phyloP scores from a whole-genome alignment of 306 rosid species.

The Acacia melanoxylon region DNA sequence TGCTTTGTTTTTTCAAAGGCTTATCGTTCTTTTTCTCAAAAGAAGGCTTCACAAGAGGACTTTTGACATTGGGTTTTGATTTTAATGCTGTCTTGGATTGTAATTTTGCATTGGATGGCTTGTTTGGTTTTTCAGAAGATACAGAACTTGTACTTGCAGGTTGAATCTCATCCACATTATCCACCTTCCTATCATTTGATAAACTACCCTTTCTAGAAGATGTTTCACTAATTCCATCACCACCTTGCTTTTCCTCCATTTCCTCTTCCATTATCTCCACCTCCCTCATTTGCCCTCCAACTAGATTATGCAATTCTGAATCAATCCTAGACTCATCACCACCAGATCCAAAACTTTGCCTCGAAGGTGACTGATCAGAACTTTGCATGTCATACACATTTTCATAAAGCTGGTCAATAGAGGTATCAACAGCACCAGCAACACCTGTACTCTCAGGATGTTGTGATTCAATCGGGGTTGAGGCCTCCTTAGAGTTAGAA shows the following conservation, averaged over 20 bases:
- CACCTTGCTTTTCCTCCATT: conserved; percentile 48
- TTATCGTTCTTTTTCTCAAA: conserved; percentile 33
- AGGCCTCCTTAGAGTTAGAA: conserved; percentile 52
- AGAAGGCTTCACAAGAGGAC: conserved; percentile 57
- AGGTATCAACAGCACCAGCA: conserved; percentile 67
- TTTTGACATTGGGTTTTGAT: conserved; percentile 58
- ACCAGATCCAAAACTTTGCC: conserved; percentile 83
- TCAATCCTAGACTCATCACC: conserved; percentile 97
- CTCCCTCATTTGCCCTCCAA: conserved; percentile 93
- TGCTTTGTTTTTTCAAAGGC: conserved; percentile 49
- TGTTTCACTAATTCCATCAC: conserved; percentile 52
- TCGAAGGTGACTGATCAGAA: conserved; percentile 88
- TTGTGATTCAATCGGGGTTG: conserved; percentile 38
- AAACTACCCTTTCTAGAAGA: conserved; percentile 50
- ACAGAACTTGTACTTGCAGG: conserved; percentile 50
- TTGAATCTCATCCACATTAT: conserved; percentile 42
- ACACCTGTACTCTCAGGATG: conserved; percentile 33
- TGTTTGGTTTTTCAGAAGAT: conserved; percentile 50
- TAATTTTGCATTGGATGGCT: conserved; percentile 37
- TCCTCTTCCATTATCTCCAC: conserved; percentile 94
- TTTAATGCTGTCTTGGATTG: conserved; percentile 43
- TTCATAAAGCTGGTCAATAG: conserved; percentile 93
- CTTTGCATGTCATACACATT: conserved; percentile 98
- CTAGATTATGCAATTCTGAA: conserved; percentile 86
- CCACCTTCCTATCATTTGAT: conserved; percentile 51